Evolutionary conservation across 306 rosid species (phyloP).

Genomic region (Trifolium fragiferum): DNA sequence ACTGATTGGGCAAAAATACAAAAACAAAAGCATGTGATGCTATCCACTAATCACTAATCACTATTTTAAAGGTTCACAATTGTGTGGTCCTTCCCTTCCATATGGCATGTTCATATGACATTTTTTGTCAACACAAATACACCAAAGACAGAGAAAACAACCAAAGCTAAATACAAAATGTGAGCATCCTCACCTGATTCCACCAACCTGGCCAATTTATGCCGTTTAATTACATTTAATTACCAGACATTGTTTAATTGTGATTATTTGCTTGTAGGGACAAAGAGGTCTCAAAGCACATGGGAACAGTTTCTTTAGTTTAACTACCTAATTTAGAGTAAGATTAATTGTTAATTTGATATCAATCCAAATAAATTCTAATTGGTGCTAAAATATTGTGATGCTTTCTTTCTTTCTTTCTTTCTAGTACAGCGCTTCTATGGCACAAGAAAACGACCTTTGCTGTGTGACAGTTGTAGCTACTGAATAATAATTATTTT

Average conservation of each 20-base stretch:
- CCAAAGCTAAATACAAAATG: conserved; percentile 80
- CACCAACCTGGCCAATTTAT: conserved; percentile 63
- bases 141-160: conserved; percentile 62
- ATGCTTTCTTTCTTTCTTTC: conserved; percentile 19
- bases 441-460: conserved; percentile 36
- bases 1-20: conserved; percentile 42
- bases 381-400: conserved; percentile 19
- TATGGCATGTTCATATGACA: conserved; percentile 58
- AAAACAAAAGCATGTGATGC: conserved; percentile 64
- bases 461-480: conserved; percentile 39
- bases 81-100: conserved; percentile 66
- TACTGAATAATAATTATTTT: too few relatives aligned
- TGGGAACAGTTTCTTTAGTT: conserved; percentile 49
- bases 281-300: conserved; percentile 52
- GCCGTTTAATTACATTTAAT: conserved; percentile 41
- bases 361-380: conserved; percentile 13
- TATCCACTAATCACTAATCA: conserved; percentile 44
- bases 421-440: neutral
- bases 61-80: conserved; percentile 34
- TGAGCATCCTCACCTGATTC: conserved; percentile 64
- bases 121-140: conserved; percentile 58
- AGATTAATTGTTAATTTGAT: conserved; percentile 33
- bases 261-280: conserved; percentile 52
- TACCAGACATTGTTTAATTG: conserved; percentile 43
- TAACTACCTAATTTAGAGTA: conserved; percentile 17